These are phyloP conservation scores for sorghum (Sorghum bicolor) DNA, from an alignment of 176 grass and related monocot species.

Conservation along the genomic window DNA sequence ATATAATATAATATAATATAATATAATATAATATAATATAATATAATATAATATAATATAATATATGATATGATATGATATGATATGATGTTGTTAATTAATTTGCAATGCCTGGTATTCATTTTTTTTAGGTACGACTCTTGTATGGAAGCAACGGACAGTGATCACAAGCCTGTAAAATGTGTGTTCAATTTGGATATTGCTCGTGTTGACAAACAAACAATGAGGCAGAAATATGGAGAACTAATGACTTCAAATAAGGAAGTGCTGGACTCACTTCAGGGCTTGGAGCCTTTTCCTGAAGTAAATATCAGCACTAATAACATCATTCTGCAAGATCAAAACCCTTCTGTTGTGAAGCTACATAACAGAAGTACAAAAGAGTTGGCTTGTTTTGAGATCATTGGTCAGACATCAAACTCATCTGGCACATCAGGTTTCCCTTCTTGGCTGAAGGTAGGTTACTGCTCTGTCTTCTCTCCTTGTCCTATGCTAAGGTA, in stretches of 20 bases:
- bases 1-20: too few species aligned
- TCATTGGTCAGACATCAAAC: constrained; percentile 38
- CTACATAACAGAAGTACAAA: constrained; percentile 61
- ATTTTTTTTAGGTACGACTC: constrained; percentile 75
- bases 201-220: constrained; percentile 62
- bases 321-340: constrained; percentile 54
- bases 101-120: constrained; percentile 13
- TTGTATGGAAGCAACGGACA: constrained; percentile 87
- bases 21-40: neutral
- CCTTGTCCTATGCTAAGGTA: neutral
- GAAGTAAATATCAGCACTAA: constrained; percentile 53
- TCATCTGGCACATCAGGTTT: constrained; percentile 34
- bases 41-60: too few species aligned
- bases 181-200: constrained; percentile 86
- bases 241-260: constrained; percentile 68
- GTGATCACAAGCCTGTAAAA: constrained; percentile 94
- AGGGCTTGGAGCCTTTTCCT: constrained; percentile 47
- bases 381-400: constrained; percentile 50
- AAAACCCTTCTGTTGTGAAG: constrained; percentile 50
- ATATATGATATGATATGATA: neutral
- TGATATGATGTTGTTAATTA: neutral
- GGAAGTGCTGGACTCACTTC: constrained; percentile 38
- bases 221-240: constrained; percentile 64
- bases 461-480: constrained; percentile 7
- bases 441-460: constrained; percentile 85